Conservation (phyloP, 257 asterid genomes). For the Solanum boliviense region DNA sequence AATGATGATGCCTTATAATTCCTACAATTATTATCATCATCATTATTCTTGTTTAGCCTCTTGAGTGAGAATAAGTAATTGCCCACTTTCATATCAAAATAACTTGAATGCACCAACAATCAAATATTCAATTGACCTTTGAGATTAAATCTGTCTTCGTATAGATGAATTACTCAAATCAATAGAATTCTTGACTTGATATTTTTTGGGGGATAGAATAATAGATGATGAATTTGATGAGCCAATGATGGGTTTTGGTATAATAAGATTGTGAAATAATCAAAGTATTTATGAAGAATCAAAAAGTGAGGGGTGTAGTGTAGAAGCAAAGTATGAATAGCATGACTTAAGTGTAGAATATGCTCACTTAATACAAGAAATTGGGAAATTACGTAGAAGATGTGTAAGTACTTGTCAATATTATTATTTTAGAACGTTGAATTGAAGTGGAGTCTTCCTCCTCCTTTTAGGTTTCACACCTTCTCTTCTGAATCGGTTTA, state of each 20-base stretch:
- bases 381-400: not conserved
- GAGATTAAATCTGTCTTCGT: not conserved
- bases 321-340: not conserved
- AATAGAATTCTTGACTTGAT: not conserved
- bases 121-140: not conserved
- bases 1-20: not conserved
- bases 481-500: too few species aligned
- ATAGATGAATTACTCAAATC: not conserved
- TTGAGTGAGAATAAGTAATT: slow-evolving; percentile 16
- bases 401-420: not conserved
- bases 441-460: not conserved
- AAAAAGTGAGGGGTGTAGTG: not conserved
- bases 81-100: slow-evolving; percentile 31
- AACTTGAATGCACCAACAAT: not conserved
- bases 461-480: not conserved
- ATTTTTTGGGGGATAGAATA: not conserved
- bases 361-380: not conserved
- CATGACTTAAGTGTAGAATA: not conserved
- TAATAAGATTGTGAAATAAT: not conserved
- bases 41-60: slow-evolving; percentile 13
- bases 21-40: not conserved
- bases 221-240: not conserved
- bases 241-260: not conserved
- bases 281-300: not conserved
- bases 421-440: not conserved